Percentiles rank a stretch among this genome's conserved stretches.
phyloP scores from a whole-genome alignment of 306 rosid species.

The Prinsepia uniflora region DNA sequence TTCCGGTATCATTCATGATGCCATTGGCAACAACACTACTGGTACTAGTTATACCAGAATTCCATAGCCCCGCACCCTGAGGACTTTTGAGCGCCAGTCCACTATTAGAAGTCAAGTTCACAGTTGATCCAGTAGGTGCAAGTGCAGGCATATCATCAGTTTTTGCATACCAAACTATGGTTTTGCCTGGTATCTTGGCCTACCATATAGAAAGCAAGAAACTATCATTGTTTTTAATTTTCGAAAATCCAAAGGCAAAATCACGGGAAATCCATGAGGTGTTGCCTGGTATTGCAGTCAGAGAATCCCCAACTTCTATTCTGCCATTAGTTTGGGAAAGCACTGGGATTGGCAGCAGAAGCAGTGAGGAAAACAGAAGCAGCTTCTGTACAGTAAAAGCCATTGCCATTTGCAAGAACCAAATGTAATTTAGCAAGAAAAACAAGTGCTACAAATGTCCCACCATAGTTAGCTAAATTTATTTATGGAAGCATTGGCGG shows the following conservation, averaged over 20 bases:
- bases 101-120: background rate
- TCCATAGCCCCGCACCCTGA: slow-evolving; percentile 19
- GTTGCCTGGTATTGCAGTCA: slow-evolving; percentile 25
- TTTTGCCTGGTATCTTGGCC: slow-evolving; percentile 32
- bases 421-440: no score
- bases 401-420: background rate
- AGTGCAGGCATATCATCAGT: background rate
- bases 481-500: no score
- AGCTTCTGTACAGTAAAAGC: background rate
- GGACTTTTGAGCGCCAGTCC: slow-evolving; percentile 13
- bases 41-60: background rate
- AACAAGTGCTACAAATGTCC: background rate
- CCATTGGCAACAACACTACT: slow-evolving; percentile 8
- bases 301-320: slow-evolving; percentile 25
- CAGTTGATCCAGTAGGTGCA: slow-evolving; percentile 34
- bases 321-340: slow-evolving; percentile 30
- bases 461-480: no score
- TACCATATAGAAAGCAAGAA: slow-evolving; percentile 55
- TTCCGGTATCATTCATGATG: slow-evolving; percentile 18
- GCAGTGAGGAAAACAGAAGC: slow-evolving; percentile 3
- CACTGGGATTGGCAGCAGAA: slow-evolving; percentile 21
- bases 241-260: slow-evolving; percentile 49
- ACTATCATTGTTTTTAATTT: background rate
- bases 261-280: slow-evolving; percentile 33
- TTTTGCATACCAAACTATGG: slow-evolving; percentile 44